Base-by-base conservation (phyloP, 1,284 basidiomycete genomes). In the Polyporus tsugae region DNA sequence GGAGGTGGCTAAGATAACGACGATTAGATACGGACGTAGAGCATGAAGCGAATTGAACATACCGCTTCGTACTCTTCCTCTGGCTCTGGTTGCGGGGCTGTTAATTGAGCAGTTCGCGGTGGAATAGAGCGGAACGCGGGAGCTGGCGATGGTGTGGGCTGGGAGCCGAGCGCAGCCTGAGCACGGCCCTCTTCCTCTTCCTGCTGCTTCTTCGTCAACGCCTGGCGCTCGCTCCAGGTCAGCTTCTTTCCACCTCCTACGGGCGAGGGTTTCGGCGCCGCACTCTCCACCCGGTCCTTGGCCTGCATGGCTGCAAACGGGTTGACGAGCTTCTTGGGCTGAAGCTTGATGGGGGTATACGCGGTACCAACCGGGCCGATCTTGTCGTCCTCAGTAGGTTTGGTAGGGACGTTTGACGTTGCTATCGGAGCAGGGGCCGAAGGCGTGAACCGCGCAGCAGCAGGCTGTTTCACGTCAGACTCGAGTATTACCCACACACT, bases 171-270 rank as follows among this genome's bases (percentile, higher is more conserved):
- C 2, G 92, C 92, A 57, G 85, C 83, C 58, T 84, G 84, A 74
- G 93, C 95, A 35, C 82, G 84, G 2, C 85, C 83, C 69, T 95
- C 94, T 70, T 98, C 96, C 75, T 94, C 94, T 73, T 91, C 93
- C 11, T 86, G 84, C 75, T 95, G 92, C 76, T 91, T 92, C 85
- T 96, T 96, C 4, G 95, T 91, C 39, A 91, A 82, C 0, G 94
- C 95, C 78, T 97, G 95, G 46, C 96, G 85, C 79, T 97, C 93
- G 70, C 89, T 92, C 96, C 96, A 97, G 0, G 95, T 96, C 65
- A 97, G 80, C 78, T 95, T 96, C 84, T 94, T 93, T 4, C 78
- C 67, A 70, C 76, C 72, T 52, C 69, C 65, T 4, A 64, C 59
- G 38, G 65, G 65, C 57, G 68, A 62, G 73, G 72, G 76, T 72